Base-by-base conservation (phyloP, 2,329 filamentous ascomycete species). In the Plenodomus tracheiphilus region DNA sequence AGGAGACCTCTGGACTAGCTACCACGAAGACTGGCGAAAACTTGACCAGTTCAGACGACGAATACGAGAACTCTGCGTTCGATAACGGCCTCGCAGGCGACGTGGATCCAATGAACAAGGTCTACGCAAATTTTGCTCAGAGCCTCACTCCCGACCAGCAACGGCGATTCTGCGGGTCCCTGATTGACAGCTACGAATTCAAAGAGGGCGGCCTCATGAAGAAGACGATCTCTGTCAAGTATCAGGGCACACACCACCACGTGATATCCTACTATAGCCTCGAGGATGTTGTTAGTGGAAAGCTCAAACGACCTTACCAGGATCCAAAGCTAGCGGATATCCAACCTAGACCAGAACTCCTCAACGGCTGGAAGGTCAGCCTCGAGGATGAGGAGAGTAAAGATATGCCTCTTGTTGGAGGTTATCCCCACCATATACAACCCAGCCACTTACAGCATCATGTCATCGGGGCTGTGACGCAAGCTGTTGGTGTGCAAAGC, bases 181-280 rank as follows among this genome's bases (percentile, higher is more conserved):
- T 96, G 11, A 83, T 93, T n/a, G 91, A 96, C 72, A 91, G 88
- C 0, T 96, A 96, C 62, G 84, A 85, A 25, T 96, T 96, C 80
- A 94, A 94, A 65, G 79, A 85, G 13, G 82, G 85, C 1, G 91
- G 92, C 0, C 75, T 97, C 35, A 83, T 96, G 54, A 97, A 97
- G 80, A 96, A 96, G 78, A 96, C 91, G 0, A 91, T 96, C 72
- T 93, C 87, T 61, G 84, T 96, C 34, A 85, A 82, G 2, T 85
- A 87, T 42, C 81, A 86, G 20, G 87, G 87, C 2, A 82, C 91
- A 2, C 85, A 85, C 2, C 91, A 96, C 64, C 91, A 96, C 64
- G 76, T 97, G 43, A 91, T 96, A 35, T 92, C 88, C 15, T 97
- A 97, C 69, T 96, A 96, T 75, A 89, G 78, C 37, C 80, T 93